Conservation (phyloP, 768 basidiomycete genomes). For the Kwoniella bestiolae region DNA sequence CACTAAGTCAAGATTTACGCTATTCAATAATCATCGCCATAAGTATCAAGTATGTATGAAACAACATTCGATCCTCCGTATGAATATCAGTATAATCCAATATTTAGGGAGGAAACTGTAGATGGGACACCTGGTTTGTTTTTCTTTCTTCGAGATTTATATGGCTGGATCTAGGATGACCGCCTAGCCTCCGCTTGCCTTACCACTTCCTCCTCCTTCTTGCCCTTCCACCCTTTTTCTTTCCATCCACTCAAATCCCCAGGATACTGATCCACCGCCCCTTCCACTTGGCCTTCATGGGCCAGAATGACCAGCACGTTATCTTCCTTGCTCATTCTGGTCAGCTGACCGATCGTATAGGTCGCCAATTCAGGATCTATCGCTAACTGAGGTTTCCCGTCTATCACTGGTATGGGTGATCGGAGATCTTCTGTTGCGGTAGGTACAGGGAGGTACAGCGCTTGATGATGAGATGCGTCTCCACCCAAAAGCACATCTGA, state of each 20-base stretch:
- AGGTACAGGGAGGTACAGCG: constrained; percentile 40
- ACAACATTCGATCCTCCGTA: too few species aligned
- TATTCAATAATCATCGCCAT: too few species aligned
- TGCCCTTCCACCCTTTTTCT: constrained; percentile 36
- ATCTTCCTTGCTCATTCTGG: constrained; percentile 35
- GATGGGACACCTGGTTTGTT: too few species aligned
- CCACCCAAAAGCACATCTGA: constrained; percentile 42
- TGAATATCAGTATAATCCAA: too few species aligned
- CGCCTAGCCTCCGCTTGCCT: not conserved
- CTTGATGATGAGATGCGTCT: constrained; percentile 41
- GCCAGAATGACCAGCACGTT: constrained; percentile 47
- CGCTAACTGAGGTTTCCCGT: constrained; percentile 26
- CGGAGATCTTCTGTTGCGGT: constrained; percentile 11
- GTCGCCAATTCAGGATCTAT: constrained; percentile 24
- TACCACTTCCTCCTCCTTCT: constrained; percentile 25
- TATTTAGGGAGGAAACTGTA: too few species aligned
- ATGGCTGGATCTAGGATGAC: too few species aligned
- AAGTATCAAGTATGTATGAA: too few species aligned
- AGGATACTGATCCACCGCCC: constrained; percentile 29
- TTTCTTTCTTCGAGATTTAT: too few species aligned
- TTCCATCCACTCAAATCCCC: constrained; percentile 34
- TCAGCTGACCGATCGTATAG: constrained; percentile 32
- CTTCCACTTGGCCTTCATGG: constrained; percentile 36
- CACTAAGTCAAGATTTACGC: too few species aligned
- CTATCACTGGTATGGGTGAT: constrained; percentile 25